phyloP scores from a whole-genome alignment of 768 basidiomycete species.

The Heimioporus sp. region DNA sequence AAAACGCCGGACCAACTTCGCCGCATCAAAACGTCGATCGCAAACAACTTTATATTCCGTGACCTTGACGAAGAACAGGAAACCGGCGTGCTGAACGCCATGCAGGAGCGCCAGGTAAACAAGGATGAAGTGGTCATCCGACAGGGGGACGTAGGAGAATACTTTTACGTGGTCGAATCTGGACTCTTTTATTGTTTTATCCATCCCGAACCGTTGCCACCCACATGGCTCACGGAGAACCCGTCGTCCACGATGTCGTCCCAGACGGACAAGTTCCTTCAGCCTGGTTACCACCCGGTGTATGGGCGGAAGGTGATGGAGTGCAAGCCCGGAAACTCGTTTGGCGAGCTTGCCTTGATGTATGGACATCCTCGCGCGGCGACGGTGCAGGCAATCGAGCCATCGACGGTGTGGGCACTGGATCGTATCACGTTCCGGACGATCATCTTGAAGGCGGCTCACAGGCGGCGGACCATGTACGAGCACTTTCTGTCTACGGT shows the following conservation, averaged over 20 bases:
- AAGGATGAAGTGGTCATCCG: slow-evolving; percentile 89
- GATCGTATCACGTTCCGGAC: slow-evolving; percentile 98
- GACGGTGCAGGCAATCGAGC: slow-evolving; percentile 82
- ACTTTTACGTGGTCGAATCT: slow-evolving; percentile 94
- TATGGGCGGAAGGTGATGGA: slow-evolving; percentile 83
- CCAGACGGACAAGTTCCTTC: slow-evolving; percentile 54
- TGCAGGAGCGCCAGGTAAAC: slow-evolving; percentile 79
- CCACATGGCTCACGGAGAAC: slow-evolving; percentile 51
- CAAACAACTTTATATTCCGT: slow-evolving; percentile 90
- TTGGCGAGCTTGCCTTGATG: slow-evolving; percentile 97
- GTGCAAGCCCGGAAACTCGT: slow-evolving; percentile 81
- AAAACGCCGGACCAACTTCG: slow-evolving; percentile 84
- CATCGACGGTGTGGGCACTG: slow-evolving; percentile 88
- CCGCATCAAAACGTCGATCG: slow-evolving; percentile 85
- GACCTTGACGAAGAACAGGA: slow-evolving; percentile 97
- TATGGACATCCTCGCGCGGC: slow-evolving; percentile 96
- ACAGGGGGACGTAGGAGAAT: slow-evolving; percentile 96
- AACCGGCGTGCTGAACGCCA: slow-evolving; percentile 88
- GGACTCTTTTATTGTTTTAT: slow-evolving; percentile 86
- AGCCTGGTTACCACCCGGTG: slow-evolving; percentile 63
- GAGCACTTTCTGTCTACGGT: slow-evolving; percentile 94
- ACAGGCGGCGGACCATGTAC: slow-evolving; percentile 91
- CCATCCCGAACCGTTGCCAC: slow-evolving; percentile 62
- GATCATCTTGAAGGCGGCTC: slow-evolving; percentile 91
- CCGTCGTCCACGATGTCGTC: slow-evolving; percentile 36